phyloP scores from a whole-genome alignment of 768 basidiomycete genomes.

The Boletus tylopilopsis region DNA sequence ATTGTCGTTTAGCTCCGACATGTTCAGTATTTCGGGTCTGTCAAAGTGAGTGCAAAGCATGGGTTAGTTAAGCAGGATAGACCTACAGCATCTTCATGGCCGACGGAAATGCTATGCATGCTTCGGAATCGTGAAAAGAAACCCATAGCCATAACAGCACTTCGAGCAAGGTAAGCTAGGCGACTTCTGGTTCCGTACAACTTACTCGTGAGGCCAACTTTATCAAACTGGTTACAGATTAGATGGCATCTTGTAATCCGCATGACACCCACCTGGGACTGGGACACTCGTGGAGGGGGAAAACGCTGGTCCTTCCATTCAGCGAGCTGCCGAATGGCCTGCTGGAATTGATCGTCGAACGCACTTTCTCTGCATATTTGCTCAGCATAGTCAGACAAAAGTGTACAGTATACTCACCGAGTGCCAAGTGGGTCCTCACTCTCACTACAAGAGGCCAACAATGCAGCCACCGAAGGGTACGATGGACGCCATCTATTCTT shows the following conservation, averaged over 20 bases:
- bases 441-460: conserved; percentile 53
- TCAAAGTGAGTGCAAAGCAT: conserved; percentile 7
- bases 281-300: conserved; percentile 80
- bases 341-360: conserved; percentile 53
- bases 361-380: conserved; percentile 43
- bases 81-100: conserved; percentile 73
- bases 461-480: conserved; percentile 50
- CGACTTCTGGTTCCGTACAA: conserved; percentile 1
- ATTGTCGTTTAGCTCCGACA: conserved; percentile 88
- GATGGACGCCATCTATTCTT: conserved; percentile 66
- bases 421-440: conserved; percentile 57
- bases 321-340: conserved; percentile 57
- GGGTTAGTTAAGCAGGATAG: not conserved
- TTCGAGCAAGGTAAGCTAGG: conserved; percentile 31
- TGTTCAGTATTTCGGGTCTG: conserved; percentile 84
- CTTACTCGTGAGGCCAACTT: conserved; percentile 78
- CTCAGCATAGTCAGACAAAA: not conserved
- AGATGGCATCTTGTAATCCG: conserved; percentile 6
- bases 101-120: conserved; percentile 74
- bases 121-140: conserved; percentile 70
- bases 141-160: conserved; percentile 81
- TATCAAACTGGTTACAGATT: conserved; percentile 64
- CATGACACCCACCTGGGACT: conserved; percentile 56
- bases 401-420: conserved; percentile 37
- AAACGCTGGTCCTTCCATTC: conserved; percentile 73